Evolutionary conservation across 306 rosid species (phyloP).

Genomic region (Fragaria vesca): DNA sequence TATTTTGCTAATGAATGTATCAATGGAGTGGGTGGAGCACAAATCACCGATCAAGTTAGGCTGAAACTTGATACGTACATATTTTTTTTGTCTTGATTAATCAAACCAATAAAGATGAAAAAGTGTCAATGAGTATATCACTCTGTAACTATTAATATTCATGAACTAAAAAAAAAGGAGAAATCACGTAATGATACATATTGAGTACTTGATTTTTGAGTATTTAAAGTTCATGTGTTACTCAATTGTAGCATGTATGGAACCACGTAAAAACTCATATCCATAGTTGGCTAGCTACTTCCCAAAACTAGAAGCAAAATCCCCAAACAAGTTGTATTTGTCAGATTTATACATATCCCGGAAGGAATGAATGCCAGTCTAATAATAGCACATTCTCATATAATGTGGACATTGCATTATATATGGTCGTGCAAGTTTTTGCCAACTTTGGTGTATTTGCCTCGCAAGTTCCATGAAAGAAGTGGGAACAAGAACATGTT

Average conservation of each 20-base stretch:
- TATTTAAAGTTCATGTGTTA: too few species aligned
- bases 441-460: neutral
- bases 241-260: neutral
- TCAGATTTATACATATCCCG: neutral
- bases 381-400: neutral
- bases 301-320: neutral
- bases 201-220: too few species aligned
- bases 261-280: neutral
- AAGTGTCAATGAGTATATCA: too few species aligned
- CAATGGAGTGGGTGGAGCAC: too few species aligned
- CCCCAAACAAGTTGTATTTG: neutral
- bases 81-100: too few species aligned
- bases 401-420: neutral
- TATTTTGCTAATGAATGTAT: too few species aligned
- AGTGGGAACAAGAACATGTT: neutral
- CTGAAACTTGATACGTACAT: too few species aligned
- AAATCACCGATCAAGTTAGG: too few species aligned
- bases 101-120: too few species aligned
- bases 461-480: neutral
- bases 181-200: too few species aligned
- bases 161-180: too few species aligned
- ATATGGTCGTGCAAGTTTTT: neutral
- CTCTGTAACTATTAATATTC: too few species aligned
- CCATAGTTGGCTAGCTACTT: neutral
- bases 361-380: neutral